These are phyloP conservation scores for Diutina pseudorugosa DNA, from an alignment of 1,139 yeast species.

Conservation along the genomic window DNA sequence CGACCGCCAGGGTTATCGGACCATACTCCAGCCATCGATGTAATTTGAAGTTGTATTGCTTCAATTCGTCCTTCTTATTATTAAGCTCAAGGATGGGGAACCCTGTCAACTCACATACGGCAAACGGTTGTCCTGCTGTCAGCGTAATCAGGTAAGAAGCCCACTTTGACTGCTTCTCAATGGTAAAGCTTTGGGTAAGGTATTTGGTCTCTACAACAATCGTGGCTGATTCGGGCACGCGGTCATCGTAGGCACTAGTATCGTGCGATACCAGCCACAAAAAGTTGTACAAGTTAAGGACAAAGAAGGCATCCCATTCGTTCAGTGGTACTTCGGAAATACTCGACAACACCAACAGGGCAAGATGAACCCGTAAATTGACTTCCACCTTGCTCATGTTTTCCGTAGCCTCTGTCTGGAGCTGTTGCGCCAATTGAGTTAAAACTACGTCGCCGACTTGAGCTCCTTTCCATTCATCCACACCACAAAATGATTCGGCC, in stretches of 20 bases:
- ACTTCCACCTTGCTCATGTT: not conserved
- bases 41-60: not conserved
- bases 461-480: not conserved
- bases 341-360: not conserved
- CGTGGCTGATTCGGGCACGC: not conserved
- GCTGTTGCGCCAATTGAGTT: not conserved
- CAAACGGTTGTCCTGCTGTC: not conserved
- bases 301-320: not conserved
- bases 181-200: not conserved
- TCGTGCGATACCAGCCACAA: not conserved
- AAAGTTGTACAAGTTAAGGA: not conserved
- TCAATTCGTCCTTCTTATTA: not conserved
- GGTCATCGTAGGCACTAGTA: not conserved
- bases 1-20: not conserved
- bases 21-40: not conserved
- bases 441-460: not conserved
- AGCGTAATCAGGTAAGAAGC: not conserved
- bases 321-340: not conserved
- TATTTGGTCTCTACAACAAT: not conserved
- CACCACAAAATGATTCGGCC: not conserved
- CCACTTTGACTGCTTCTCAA: not conserved
- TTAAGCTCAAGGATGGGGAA: conserved; percentile 2
- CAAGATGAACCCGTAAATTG: not conserved
- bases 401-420: not conserved
- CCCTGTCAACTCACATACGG: not conserved